These are phyloP conservation scores for Fomitopsis palustris DNA, from an alignment of 1,284 basidiomycete species.

Conservation along the genomic window DNA sequence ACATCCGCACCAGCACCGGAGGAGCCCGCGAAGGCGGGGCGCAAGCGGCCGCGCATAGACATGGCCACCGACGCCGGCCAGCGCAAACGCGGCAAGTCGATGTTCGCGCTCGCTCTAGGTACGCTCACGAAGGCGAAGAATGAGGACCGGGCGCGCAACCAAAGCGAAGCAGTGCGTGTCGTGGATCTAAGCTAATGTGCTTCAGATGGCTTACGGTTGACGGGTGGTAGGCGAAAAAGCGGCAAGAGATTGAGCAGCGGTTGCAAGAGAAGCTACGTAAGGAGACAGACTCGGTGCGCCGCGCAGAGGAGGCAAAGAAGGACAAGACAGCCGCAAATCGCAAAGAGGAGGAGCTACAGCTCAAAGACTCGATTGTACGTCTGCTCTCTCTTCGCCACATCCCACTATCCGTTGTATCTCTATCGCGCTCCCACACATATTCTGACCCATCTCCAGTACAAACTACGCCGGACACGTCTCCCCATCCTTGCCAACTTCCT, in stretches of 20 bases:
- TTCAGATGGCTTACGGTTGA: not conserved
- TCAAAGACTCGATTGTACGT: slow-evolving; percentile 75
- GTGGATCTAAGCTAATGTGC: not conserved
- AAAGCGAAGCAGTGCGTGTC: slow-evolving; percentile 69
- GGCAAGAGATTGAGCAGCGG: slow-evolving; percentile 74
- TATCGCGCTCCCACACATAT: not conserved
- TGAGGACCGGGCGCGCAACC: slow-evolving; percentile 75
- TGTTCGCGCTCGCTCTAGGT: slow-evolving; percentile 77
- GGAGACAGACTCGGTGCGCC: slow-evolving; percentile 78
- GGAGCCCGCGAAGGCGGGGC: not conserved
- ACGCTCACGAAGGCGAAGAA: slow-evolving; percentile 81
- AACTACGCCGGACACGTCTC: slow-evolving; percentile 62
- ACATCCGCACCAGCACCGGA: not conserved
- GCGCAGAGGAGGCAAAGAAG: slow-evolving; percentile 78
- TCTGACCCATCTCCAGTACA: slow-evolving; percentile 43
- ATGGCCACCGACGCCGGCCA: slow-evolving; percentile 48
- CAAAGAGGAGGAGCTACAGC: slow-evolving; percentile 75
- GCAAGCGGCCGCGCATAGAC: slow-evolving; percentile 67
- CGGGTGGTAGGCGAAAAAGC: slow-evolving; percentile 63
- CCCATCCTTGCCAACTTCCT: slow-evolving; percentile 75
- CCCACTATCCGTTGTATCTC: not conserved
- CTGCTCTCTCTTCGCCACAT: not conserved
- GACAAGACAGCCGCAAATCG: slow-evolving; percentile 70
- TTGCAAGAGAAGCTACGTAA: slow-evolving; percentile 75
- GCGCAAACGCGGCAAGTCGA: slow-evolving; percentile 77